A percentile compares a stretch with the other conserved stretches of the same genome.
Evolutionary conservation across 768 basidiomycete genomes (phyloP).

Genomic region (Neoboletus subvelutipes): DNA sequence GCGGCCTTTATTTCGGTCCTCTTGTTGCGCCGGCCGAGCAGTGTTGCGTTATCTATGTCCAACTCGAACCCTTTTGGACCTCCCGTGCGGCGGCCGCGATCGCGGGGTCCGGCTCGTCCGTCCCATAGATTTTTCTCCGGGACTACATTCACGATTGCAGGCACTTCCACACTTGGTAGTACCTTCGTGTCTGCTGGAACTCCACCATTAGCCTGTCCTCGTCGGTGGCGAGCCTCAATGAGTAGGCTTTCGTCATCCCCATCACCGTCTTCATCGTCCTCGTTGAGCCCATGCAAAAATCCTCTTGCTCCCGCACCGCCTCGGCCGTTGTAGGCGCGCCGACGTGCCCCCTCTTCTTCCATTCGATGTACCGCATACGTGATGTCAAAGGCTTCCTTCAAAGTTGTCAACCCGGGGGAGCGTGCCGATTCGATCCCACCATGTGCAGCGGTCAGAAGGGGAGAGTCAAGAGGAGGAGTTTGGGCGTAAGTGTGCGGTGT

Average conservation of each 20-base stretch:
- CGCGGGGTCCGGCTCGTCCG: slow-evolving; percentile 71
- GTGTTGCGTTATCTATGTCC: slow-evolving; percentile 81
- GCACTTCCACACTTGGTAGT: slow-evolving; percentile 10
- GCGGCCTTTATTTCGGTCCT: slow-evolving; percentile 30
- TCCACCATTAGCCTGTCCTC: slow-evolving; percentile 33
- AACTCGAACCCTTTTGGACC: slow-evolving; percentile 66
- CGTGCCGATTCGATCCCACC: slow-evolving; percentile 72
- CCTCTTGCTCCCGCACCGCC: slow-evolving; percentile 77
- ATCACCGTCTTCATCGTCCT: slow-evolving; percentile 77
- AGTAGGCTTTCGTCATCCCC: slow-evolving; percentile 51
- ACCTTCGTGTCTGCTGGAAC: slow-evolving; percentile 9
- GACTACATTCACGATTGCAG: slow-evolving; percentile 12
- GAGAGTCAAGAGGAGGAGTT: slow-evolving; percentile 72
- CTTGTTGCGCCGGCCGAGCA: slow-evolving; percentile 71
- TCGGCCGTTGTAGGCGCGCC: slow-evolving; percentile 76
- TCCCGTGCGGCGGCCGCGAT: slow-evolving; percentile 42
- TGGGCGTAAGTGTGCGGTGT: slow-evolving; percentile 55
- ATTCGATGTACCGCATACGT: slow-evolving; percentile 99
- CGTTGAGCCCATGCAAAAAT: slow-evolving; percentile 84
- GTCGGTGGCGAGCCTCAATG: slow-evolving; percentile 46
- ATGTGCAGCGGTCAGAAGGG: slow-evolving; percentile 77
- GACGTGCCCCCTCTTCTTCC: slow-evolving; percentile 95
- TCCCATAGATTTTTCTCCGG: slow-evolving; percentile 42
- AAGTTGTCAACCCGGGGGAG: slow-evolving; percentile 87
- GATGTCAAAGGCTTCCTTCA: slow-evolving; percentile 98